These are phyloP conservation scores for Pyrus bretschneideri DNA, from an alignment of 306 rosid genomes.

Conservation along the genomic window DNA sequence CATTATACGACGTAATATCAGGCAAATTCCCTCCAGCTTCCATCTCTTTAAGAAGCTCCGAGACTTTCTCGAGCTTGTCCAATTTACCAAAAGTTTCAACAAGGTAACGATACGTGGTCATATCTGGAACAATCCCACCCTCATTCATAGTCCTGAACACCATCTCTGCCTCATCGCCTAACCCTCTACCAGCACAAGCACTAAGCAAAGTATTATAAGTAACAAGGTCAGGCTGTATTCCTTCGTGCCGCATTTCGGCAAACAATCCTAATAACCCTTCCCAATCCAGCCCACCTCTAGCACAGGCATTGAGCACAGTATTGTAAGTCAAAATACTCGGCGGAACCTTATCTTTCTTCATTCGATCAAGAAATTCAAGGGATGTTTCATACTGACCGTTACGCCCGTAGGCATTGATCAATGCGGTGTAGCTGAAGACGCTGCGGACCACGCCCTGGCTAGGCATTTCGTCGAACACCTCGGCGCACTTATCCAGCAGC, in stretches of 20 bases:
- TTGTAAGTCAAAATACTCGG: constrained; percentile 80
- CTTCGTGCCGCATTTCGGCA: constrained; percentile 97
- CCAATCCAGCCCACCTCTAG: constrained; percentile 94
- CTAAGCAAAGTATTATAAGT: constrained; percentile 87
- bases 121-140: constrained; percentile 83
- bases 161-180: constrained; percentile 91
- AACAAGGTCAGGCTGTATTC: constrained; percentile 76
- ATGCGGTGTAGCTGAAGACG: constrained; percentile 78
- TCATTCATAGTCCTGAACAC: constrained; percentile 92
- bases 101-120: constrained; percentile 59
- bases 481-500: constrained; percentile 69
- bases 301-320: constrained; percentile 87
- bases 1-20: constrained; percentile 80
- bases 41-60: constrained; percentile 82
- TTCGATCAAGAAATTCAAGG: constrained; percentile 56
- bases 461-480: constrained; percentile 93
- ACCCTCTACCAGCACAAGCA: constrained; percentile 77
- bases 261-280: constrained; percentile 84
- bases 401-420: constrained; percentile 92
- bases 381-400: constrained; percentile 68
- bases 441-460: constrained; percentile 64
- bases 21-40: constrained; percentile 81
- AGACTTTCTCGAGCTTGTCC: constrained; percentile 65
- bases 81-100: constrained; percentile 79
- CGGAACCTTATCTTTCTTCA: constrained; percentile 74